Conservation (phyloP, 2,329 filamentous ascomycete genomes). For the Cytospora leucostoma region DNA sequence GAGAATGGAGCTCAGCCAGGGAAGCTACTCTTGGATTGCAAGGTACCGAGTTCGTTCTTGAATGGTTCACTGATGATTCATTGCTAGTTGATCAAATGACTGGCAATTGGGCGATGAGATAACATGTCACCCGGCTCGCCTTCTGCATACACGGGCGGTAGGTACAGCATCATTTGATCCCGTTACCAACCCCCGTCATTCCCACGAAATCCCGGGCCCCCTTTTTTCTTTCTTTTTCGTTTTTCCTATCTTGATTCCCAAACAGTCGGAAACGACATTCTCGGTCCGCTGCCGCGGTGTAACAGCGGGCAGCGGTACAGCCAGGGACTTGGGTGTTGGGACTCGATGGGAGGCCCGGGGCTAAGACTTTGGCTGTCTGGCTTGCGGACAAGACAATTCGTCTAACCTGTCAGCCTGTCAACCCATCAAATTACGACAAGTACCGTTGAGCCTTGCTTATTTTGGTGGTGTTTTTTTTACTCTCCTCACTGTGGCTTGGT, state of each 20-base stretch:
- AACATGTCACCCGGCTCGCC: constrained; percentile 14
- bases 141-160: constrained; percentile 5
- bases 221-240: neutral
- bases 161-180: constrained; percentile 7
- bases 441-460: neutral
- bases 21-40: constrained; percentile 9
- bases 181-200: too few relatives aligned
- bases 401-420: neutral
- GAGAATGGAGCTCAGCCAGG: constrained; percentile 14
- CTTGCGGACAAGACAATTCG: neutral
- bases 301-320: constrained; percentile 20
- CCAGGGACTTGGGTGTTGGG: neutral
- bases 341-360: constrained; percentile 12
- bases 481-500: neutral
- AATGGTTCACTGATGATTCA: neutral
- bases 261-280: constrained; percentile 19
- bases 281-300: constrained; percentile 25
- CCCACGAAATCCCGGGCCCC: neutral
- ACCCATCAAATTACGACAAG: constrained; percentile 1
- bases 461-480: neutral
- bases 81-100: neutral
- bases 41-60: constrained; percentile 9
- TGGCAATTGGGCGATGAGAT: constrained; percentile 10
- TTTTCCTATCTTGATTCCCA: constrained; percentile 12
- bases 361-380: constrained; percentile 11